Conservation (phyloP, 75 land plant species). For the Adiantum capillusveneris region DNA sequence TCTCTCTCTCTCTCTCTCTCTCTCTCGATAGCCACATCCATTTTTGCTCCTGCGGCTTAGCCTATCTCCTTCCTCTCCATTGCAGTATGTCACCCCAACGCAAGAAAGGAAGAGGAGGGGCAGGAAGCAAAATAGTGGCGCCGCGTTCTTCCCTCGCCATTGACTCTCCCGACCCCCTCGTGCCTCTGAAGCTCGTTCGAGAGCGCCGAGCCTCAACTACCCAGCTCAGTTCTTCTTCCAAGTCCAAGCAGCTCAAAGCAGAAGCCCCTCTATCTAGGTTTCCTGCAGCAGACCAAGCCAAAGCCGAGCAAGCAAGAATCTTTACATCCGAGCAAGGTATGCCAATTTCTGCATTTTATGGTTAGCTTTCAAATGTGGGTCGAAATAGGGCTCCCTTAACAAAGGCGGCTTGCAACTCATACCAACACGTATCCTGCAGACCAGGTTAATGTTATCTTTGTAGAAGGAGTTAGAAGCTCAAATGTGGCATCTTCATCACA, state of each 20-base stretch:
- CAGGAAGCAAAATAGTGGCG: conserved; percentile 18
- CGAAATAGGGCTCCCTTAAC: too few species aligned
- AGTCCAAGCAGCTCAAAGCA: conserved; percentile 1
- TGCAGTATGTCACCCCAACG: conserved; percentile 9
- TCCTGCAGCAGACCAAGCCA: not conserved
- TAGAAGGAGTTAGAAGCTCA: not conserved
- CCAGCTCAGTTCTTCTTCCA: not conserved
- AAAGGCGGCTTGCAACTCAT: not conserved
- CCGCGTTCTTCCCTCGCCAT: conserved; percentile 9
- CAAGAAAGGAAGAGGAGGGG: conserved; percentile 26
- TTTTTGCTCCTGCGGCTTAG: too few species aligned
- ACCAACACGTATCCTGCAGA: too few species aligned
- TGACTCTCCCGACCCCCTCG: conserved; percentile 6
- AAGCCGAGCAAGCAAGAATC: not conserved
- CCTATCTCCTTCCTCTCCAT: conserved; percentile 1
- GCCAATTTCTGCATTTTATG: too few species aligned
- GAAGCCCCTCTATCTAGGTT: not conserved
- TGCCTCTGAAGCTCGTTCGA: not conserved
- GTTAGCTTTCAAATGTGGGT: too few species aligned
- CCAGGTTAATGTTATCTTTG: too few species aligned
- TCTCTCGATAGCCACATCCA: too few species aligned
- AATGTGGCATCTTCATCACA: not conserved
- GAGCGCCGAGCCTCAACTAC: not conserved
- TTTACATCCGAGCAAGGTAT: conserved; percentile 1
- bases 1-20: too few species aligned